Conservation (phyloP, 2,329 filamentous ascomycete species). For the Aspergillus pseudoterreus region DNA sequence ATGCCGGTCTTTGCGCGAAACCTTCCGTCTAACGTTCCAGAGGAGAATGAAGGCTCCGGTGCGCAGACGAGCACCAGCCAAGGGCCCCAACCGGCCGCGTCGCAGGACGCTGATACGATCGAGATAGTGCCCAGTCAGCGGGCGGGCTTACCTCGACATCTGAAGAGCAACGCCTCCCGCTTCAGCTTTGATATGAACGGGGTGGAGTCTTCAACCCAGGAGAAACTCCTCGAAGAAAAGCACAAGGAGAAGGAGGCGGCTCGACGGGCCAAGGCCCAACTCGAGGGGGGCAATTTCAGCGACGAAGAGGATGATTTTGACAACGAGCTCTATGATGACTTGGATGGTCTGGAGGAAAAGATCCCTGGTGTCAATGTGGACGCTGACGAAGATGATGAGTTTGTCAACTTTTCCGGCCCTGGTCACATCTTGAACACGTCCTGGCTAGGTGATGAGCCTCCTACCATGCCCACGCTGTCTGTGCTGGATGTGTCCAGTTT, state of each 20-base stretch:
- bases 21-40: constrained; percentile 34
- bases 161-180: constrained; percentile 57
- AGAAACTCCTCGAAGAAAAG: constrained; percentile 61
- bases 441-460: constrained; percentile 32
- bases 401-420: constrained; percentile 24
- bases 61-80: constrained; percentile 6
- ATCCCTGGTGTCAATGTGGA: constrained; percentile 49
- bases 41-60: constrained; percentile 13
- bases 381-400: constrained; percentile 39
- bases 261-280: constrained; percentile 28
- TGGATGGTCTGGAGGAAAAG: constrained; percentile 45
- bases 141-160: constrained; percentile 42
- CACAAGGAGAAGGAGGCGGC: constrained; percentile 54
- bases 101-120: constrained; percentile 28
- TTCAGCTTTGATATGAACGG: constrained; percentile 64
- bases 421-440: constrained; percentile 25
- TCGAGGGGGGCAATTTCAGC: constrained; percentile 31
- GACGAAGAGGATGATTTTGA: constrained; percentile 45
- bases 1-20: constrained; percentile 45
- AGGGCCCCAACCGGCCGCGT: constrained; percentile 5
- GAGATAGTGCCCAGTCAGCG: constrained; percentile 27
- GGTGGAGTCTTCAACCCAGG: constrained; percentile 56
- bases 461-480: constrained; percentile 31
- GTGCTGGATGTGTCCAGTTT: constrained; percentile 13
- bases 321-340: constrained; percentile 42